Conservation (phyloP, 768 basidiomycete genomes). For the Mycena galopus region DNA sequence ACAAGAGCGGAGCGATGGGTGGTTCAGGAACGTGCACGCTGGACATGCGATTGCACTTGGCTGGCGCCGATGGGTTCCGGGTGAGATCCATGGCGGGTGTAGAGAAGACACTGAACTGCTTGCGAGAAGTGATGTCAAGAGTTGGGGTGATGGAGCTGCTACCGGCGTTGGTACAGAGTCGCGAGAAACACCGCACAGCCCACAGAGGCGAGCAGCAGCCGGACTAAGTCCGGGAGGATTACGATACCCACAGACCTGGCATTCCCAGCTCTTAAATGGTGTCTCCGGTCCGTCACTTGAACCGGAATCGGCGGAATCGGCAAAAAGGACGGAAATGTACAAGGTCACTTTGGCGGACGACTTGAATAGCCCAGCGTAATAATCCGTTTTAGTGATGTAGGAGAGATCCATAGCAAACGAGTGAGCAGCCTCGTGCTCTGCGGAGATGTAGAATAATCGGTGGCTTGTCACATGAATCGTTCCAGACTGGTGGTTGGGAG, state of each 20-base stretch:
- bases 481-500: slow-evolving; percentile 81
- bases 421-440: slow-evolving; percentile 56
- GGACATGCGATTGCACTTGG: slow-evolving; percentile 73
- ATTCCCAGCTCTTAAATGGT: slow-evolving; percentile 79
- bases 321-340: slow-evolving; percentile 59
- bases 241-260: slow-evolving; percentile 87
- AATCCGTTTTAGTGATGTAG: slow-evolving; percentile 80
- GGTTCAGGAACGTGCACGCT: slow-evolving; percentile 94
- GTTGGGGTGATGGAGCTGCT: slow-evolving; percentile 42
- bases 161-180: slow-evolving; percentile 48
- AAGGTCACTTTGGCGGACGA: slow-evolving; percentile 92
- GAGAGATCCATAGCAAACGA: slow-evolving; percentile 81
- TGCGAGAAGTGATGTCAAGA: slow-evolving; percentile 54
- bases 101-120: slow-evolving; percentile 48
- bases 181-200: slow-evolving; percentile 86
- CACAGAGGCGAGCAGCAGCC: slow-evolving; percentile 76
- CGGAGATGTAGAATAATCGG: slow-evolving; percentile 86
- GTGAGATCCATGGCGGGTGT: slow-evolving; percentile 53
- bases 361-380: slow-evolving; percentile 91
- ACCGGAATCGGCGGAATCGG: slow-evolving; percentile 40
- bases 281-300: slow-evolving; percentile 44
- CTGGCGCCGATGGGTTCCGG: slow-evolving; percentile 47
- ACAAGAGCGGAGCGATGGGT: slow-evolving; percentile 77
- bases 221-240: slow-evolving; percentile 86
- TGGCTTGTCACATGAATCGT: slow-evolving; percentile 82